phyloP scores from a whole-genome alignment of 1,139 yeast genomes.

The Suhomyces chickasaworum region DNA sequence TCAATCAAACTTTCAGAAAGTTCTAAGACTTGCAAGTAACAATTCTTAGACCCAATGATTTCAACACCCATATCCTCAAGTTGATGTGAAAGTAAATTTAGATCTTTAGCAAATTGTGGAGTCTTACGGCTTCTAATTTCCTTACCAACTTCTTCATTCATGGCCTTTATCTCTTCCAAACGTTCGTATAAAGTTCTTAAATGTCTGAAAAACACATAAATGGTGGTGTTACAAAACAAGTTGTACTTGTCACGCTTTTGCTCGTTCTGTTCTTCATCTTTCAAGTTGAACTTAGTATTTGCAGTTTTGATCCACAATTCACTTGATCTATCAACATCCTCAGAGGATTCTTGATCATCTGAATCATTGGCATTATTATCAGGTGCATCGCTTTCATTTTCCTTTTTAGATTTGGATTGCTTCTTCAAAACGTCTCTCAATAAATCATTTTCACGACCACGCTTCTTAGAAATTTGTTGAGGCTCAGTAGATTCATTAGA shows the following conservation, averaged over 20 bases:
- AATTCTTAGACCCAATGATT: constrained; percentile 65
- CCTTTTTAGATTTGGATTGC: constrained; percentile 51
- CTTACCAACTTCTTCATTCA: constrained; percentile 65
- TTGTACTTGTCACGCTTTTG: constrained; percentile 58
- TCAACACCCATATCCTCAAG: constrained; percentile 78
- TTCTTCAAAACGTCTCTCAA: constrained; percentile 74
- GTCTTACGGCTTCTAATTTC: constrained; percentile 67
- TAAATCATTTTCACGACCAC: constrained; percentile 65
- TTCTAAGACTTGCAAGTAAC: constrained; percentile 74
- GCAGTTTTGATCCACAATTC: constrained; percentile 65
- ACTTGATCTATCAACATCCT: constrained; percentile 58
- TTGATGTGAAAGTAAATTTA: constrained; percentile 80
- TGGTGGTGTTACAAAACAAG: constrained; percentile 86
- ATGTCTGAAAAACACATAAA: constrained; percentile 88
- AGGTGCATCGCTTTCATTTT: constrained; percentile 43
- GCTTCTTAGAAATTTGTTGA: constrained; percentile 38
- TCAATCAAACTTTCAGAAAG: constrained; percentile 79
- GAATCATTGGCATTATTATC: constrained; percentile 33
- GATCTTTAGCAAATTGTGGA: constrained; percentile 86
- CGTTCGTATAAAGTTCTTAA: constrained; percentile 81
- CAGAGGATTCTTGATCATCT: constrained; percentile 33
- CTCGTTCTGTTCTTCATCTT: constrained; percentile 22
- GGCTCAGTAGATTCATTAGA: constrained; percentile 5
- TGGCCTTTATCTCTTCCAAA: constrained; percentile 69
- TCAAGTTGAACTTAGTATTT: constrained; percentile 35